phyloP scores from a whole-genome alignment of 495 filamentous ascomycete genomes.

The Neurospora tetraspora region DNA sequence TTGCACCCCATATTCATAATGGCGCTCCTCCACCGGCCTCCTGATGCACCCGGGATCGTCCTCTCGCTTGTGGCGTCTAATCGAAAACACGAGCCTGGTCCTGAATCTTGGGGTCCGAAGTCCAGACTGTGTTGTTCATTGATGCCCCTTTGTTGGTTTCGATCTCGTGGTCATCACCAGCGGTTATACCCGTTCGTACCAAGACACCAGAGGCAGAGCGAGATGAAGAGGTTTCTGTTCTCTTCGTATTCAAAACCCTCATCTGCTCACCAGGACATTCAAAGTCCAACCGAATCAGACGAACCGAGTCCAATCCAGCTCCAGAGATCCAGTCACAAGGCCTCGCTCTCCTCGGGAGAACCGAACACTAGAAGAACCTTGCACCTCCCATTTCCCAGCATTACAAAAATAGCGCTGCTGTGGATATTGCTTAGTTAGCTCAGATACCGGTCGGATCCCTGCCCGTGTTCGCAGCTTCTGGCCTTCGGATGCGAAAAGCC shows the following conservation, averaged over 20 bases:
- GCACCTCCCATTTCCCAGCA: not conserved
- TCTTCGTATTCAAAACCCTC: not conserved
- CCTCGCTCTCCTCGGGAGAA: not conserved
- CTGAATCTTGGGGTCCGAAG: not conserved
- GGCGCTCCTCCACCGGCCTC: not conserved
- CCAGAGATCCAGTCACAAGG: not conserved
- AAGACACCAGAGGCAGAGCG: not conserved
- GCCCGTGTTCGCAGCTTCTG: not conserved
- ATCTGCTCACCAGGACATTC: not conserved
- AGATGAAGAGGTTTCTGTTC: not conserved
- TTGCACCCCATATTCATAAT: not conserved
- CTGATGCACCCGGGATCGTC: not conserved
- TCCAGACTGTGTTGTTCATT: not conserved
- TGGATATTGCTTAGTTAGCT: not conserved
- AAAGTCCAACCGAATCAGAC: not conserved
- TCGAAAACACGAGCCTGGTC: not conserved
- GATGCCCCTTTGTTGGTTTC: not conserved
- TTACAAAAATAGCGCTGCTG: not conserved
- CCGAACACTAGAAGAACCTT: not conserved
- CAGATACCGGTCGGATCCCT: not conserved
- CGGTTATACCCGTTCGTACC: not conserved
- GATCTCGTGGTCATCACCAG: not conserved
- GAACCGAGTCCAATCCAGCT: not conserved
- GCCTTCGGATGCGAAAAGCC: not conserved
- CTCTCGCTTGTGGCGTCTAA: not conserved